Base-by-base conservation (phyloP, 441 rosid genomes). In the Pelargonium cotyledonis region DNA sequence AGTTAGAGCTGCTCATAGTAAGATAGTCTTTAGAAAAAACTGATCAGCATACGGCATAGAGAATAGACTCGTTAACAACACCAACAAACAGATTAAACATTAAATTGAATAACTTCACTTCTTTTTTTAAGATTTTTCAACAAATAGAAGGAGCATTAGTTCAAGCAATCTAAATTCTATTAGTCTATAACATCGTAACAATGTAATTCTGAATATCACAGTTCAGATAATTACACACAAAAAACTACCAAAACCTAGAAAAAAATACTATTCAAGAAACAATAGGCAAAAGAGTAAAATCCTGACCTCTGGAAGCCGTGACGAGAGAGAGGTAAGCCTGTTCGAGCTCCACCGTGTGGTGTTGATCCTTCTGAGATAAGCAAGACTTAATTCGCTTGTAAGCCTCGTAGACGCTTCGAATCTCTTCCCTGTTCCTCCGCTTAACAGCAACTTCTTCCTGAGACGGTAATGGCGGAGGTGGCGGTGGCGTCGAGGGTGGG, bases 241-340 rank as follows among this genome's bases (percentile, higher is more conserved):
- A 41, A 11, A 49, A 46, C 14, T 46, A 10, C 11, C 51, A 1
- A 46, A 46, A 49, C 16, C 57, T 31, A 26, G 31, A 26, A 66
- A 69, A 19, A 9, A 7, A 8, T 8, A 62, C 12, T 16, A n/a
- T 46, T 18, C 7, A 66, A 19, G 35, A 31, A 35, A 5, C 57
- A 35, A 44, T 14, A 14, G 31, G 41, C 41, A 68, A 53, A 23
- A 60, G 0, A 23, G 49, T 29, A 57, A 43, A 60, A 63, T 44
- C 38, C 62, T 29, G 43, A 91, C 98, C 98, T 82, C 80, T 80
- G n/a, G 96, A 89, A 68, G 95, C 89, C 16, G 84, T 65, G 70
- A 94, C 76, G 75, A 94, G 92, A 62, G 93, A 85, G 60, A 83
- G 86, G 79, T 84, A 94, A 67, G 90, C 81, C 80, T 88, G 93